Conservation (phyloP, 768 basidiomycete genomes). For the Russula vinacea region DNA sequence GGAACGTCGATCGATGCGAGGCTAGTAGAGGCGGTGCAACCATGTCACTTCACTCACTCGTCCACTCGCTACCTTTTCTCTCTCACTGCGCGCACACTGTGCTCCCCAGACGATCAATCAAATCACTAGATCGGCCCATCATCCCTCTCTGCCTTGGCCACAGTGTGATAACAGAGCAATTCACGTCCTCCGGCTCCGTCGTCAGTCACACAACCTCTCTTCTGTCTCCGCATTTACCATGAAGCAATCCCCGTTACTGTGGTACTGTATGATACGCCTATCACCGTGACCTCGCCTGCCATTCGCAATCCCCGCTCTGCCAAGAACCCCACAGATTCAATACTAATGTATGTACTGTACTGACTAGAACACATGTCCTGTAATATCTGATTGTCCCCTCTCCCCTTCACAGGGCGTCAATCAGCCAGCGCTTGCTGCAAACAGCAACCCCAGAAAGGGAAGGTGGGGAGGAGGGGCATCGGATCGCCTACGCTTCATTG, state of each 20-base stretch:
- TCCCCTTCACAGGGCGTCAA: not conserved
- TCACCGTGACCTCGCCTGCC: not conserved
- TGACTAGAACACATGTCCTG: not conserved
- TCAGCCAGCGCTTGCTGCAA: not conserved
- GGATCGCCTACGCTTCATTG: not conserved
- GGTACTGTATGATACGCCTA: not conserved
- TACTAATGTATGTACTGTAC: too few species aligned
- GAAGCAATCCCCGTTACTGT: not conserved
- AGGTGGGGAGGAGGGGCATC: not conserved
- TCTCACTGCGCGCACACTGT: not conserved
- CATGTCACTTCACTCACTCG: not conserved
- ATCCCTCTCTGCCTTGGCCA: too few species aligned
- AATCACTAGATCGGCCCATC: not conserved
- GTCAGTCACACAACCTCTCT: not conserved
- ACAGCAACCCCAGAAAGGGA: not conserved
- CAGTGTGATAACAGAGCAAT: not conserved
- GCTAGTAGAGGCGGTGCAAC: conserved; percentile 1
- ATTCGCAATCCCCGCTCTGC: not conserved
- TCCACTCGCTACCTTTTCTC: too few species aligned
- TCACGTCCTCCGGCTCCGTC: not conserved
- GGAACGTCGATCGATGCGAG: not conserved
- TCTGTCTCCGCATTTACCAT: not conserved
- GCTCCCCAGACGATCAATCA: not conserved
- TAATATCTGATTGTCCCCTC: not conserved
- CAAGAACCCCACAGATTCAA: too few species aligned